Evolutionary conservation across 148 eudicot species (phyloP), one percentile per base, ranked within the genome.

Genomic region (Chenopodium berlandieri): DNA sequence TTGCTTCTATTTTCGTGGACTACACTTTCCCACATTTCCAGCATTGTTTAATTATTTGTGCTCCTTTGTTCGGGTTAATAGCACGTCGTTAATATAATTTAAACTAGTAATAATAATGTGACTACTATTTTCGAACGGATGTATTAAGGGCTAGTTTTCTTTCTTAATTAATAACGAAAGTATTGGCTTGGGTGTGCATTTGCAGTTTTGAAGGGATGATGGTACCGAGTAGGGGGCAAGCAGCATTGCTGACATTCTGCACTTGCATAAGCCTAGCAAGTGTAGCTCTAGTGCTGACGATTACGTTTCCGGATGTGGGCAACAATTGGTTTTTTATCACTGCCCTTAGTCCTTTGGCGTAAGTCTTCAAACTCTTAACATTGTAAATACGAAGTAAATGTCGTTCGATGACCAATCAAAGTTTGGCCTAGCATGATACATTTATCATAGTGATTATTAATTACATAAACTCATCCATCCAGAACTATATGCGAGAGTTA

Each of bases 221-320:
- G 98, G 91, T 88, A 46, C 98, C 97, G 20, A 95, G 93, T 91
- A 87, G 96, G 78, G 91, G 96, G 23, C 96, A 95, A 89, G 98
- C 98, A 67, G 98, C 97, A 76, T 84, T 93, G 79, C 89, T 95
- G 58, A 93, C 97, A 19, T 93, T 95, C 86, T 95, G 97, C 88
- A 95, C 98, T 56, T 93, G 98, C 82, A 92, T 95, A 73, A 95
- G 98, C 84, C 88, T 95, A 32, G 98, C 90, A 47, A 95, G 98
- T 78, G 96, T 95, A 4, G 94, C 87, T 68, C 97, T 95, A n/a
- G 98, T 93, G 82, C 95, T 95, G 20, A 95, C 98, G 47, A 95
- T 95, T 48, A 93, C 94, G 4, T 78, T 82, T 52, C 97, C 97
- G 2, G 96, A 95, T 32, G 66, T 95, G 0, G 97, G 98, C 83